phyloP scores from a whole-genome alignment of 2,329 filamentous ascomycete species.

The Colletotrichum graminicola region DNA sequence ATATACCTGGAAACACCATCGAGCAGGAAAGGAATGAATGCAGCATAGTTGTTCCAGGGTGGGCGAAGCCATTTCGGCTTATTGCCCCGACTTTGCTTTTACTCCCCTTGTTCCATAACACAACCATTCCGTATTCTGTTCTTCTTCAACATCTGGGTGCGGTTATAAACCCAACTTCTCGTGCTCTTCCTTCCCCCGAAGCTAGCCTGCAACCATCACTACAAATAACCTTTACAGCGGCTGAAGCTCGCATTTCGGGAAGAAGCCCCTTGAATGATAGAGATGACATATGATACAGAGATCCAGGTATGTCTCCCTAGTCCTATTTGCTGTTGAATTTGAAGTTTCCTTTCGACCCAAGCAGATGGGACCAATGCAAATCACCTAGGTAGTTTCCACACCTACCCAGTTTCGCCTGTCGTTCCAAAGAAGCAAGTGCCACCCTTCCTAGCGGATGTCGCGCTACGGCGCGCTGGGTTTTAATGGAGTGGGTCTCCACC shows the following conservation, averaged over 20 bases:
- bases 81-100: neutral
- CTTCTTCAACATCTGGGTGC: neutral
- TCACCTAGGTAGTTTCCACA: too few relatives aligned
- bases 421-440: constrained; percentile 17
- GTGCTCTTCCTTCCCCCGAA: neutral
- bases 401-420: neutral
- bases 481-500: constrained; percentile 31
- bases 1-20: neutral
- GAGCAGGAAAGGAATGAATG: neutral
- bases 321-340: neutral
- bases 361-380: neutral
- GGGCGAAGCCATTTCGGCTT: neutral
- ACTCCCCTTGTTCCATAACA: neutral
- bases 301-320: neutral
- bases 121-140: neutral
- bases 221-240: neutral
- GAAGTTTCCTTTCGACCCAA: neutral
- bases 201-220: neutral
- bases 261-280: neutral
- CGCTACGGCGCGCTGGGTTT: constrained; percentile 30
- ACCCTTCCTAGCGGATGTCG: constrained; percentile 8
- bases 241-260: neutral
- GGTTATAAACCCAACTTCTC: neutral
- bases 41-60: neutral
- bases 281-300: neutral